A percentile compares a stretch with the other conserved stretches of the same genome.
Evolutionary conservation across 768 basidiomycete species (phyloP).

Genomic region (Hypholoma fasciculare): DNA sequence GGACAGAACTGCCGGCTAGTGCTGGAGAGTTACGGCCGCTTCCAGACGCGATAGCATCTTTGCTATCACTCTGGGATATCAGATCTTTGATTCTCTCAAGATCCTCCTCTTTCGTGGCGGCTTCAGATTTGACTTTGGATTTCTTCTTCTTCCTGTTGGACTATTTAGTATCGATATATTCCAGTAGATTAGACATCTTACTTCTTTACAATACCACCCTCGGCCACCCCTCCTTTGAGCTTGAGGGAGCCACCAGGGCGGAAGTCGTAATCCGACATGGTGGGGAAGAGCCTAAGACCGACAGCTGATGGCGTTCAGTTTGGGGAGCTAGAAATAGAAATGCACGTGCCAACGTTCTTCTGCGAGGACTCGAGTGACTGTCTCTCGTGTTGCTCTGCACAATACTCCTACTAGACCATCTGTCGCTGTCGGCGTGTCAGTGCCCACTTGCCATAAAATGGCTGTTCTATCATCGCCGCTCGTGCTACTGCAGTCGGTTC

Average conservation of each 20-base stretch:
- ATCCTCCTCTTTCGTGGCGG: conserved; percentile 43
- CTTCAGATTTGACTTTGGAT: conserved; percentile 59
- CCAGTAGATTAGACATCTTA: conserved; percentile 32
- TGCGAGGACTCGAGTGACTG: neutral
- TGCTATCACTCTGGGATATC: conserved; percentile 46
- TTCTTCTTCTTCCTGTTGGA: conserved; percentile 84
- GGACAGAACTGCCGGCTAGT: conserved; percentile 45
- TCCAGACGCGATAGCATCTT: conserved; percentile 46
- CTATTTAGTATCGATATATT: conserved; percentile 5
- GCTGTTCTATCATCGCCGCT: conserved; percentile 75
- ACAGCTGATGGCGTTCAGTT: conserved; percentile 1
- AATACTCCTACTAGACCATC: conserved; percentile 4
- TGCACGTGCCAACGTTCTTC: conserved; percentile 4
- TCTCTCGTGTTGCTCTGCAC: neutral
- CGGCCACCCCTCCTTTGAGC: conserved; percentile 79
- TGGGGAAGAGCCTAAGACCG: conserved; percentile 19
- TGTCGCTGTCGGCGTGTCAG: conserved; percentile 11
- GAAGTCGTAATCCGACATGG: conserved; percentile 85
- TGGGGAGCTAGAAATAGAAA: conserved; percentile 4
- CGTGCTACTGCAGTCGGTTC: conserved; percentile 67
- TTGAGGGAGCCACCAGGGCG: conserved; percentile 88
- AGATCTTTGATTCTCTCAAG: conserved; percentile 53
- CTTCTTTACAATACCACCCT: conserved; percentile 86
- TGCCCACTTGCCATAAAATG: conserved; percentile 43
- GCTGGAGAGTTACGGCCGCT: conserved; percentile 66